Base-by-base conservation (phyloP, 106 monocot genomes). In the Phalaenopsis equestris region DNA sequence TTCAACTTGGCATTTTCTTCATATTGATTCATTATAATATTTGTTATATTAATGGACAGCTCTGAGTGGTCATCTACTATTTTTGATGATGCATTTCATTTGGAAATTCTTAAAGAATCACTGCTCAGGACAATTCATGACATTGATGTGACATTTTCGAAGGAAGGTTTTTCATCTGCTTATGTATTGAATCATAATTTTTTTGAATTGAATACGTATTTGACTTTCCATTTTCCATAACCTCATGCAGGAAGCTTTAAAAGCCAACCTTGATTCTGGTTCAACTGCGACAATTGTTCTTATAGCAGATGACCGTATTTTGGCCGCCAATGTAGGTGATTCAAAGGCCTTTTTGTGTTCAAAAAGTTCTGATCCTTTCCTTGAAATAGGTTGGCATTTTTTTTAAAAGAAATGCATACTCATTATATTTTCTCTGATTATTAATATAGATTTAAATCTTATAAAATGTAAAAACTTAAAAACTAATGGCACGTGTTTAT, bases 261-360 rank as follows among this genome's bases (percentile, higher is more conserved):
- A 36, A 49, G 81, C 88, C 67, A 88, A 83, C 72, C 41, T 90
- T 56, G 75, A 86, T 75, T 88, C 96, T 24, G 96, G 96, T 78
- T 87, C 96, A 39, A 96, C 96, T 79, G 93, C 96, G n/a, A 83
- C 86, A 72, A 90, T 96, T 74, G 84, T 91, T 77, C 86, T 96
- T 78, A 78, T 93, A 78, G 90, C 88, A 77, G 87, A 93, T 86
- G 93, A 84, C 8, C 85, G 88, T 19, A 86, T 91, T 80, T 84
- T 96, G 81, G 84, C 85, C 88, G 91, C 88, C 15, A 90, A 96
- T 87, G 75, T 93, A 8, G 96, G 96, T 16, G 96, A 96, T 76
- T 96, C 96, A 65, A 96, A 93, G 80, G 91, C 93, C 70, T 80
- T 96, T 76, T 77, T 96, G 78, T 96, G 96, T 77, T 88, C 96